Evolutionary conservation across 768 basidiomycete species (phyloP), one percentile per base, ranked within the genome.

Genomic region (Termitomyces sp.): DNA sequence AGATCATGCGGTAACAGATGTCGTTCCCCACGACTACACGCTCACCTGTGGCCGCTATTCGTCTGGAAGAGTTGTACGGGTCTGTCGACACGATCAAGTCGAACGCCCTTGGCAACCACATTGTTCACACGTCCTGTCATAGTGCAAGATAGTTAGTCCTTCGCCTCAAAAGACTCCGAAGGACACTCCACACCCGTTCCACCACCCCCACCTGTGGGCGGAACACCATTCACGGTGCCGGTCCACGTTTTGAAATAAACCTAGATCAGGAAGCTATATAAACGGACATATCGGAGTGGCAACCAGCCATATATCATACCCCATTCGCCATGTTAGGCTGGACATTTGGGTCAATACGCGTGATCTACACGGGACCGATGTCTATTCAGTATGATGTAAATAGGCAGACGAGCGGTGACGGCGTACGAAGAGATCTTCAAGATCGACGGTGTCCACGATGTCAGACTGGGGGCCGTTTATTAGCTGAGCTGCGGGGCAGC

Each of bases 211-310:
- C 81, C 82, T 32, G 81, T 84, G 1, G 84, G 84, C 7, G 84
- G 84, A 9, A 70, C 69, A 2, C 85, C 84, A 61, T 82, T 78
- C 12, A 81, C 76, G 2, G 77, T 74, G 2, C 79, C 82, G 35
- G 78, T 78, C 83, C 83, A 86, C 0, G 82, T 78, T 69, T 86
- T 85, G 69, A 84, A 79, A 69, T 84, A 85, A 6, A 83, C 78
- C 83, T 84, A 56, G 33, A 55, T 39, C 22, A 44, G 33, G 39
- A 39, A 40, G 16, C n/a, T 55, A 55, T 46, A 60, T 48, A 54
- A 61, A n/a, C 9, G 24, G 50, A 22, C 32, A 4, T 12, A 22
- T 32, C 9, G 38, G 18, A 44, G 49, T 33, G 22, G 16, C 5
- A 33, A 39, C n/a, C 15, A 59, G 22, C 16, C 16, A 35, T 33